Evolutionary conservation across 768 basidiomycete species (phyloP).

Genomic region (Suillus tomentosus): DNA sequence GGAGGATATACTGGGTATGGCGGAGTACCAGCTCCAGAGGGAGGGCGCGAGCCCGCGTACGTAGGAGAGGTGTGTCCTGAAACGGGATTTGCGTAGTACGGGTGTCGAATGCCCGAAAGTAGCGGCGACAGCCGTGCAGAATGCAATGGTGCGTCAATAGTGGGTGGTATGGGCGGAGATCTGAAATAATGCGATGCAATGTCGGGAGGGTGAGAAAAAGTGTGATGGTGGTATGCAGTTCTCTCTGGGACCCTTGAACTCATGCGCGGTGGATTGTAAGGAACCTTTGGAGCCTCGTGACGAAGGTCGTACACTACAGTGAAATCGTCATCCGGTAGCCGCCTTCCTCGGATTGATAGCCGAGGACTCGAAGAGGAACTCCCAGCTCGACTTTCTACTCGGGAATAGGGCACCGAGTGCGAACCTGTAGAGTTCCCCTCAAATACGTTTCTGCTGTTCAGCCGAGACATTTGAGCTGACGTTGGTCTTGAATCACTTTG

Average conservation of each 20-base stretch:
- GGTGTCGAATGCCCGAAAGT: conserved; percentile 24
- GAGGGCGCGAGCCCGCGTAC: conserved; percentile 20
- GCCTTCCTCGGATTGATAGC: conserved; percentile 39
- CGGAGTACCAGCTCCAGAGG: conserved; percentile 34
- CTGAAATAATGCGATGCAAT: conserved; percentile 3
- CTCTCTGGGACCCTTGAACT: conserved; percentile 3
- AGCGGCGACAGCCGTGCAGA: conserved; percentile 22
- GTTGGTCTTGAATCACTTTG: conserved; percentile 31
- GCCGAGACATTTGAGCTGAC: conserved; percentile 35
- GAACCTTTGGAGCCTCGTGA: background rate
- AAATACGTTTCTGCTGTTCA: conserved; percentile 41
- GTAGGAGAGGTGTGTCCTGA: conserved; percentile 30
- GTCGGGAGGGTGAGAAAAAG: conserved; percentile 8
- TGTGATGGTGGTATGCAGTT: conserved; percentile 4
- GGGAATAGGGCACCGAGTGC: conserved; percentile 45
- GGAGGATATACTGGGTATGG: conserved; percentile 38
- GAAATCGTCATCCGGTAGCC: conserved; percentile 44
- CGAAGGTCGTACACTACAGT: conserved; percentile 21
- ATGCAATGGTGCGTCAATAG: conserved; percentile 21
- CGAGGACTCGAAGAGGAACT: conserved; percentile 55
- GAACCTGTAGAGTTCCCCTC: conserved; percentile 29
- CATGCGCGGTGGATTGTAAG: conserved; percentile 5
- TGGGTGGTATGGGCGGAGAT: conserved; percentile 3
- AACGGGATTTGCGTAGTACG: conserved; percentile 23
- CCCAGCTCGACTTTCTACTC: conserved; percentile 45